Conservation (phyloP, 1,139 yeast species). For the Kurtzmaniella quercitrusa region DNA sequence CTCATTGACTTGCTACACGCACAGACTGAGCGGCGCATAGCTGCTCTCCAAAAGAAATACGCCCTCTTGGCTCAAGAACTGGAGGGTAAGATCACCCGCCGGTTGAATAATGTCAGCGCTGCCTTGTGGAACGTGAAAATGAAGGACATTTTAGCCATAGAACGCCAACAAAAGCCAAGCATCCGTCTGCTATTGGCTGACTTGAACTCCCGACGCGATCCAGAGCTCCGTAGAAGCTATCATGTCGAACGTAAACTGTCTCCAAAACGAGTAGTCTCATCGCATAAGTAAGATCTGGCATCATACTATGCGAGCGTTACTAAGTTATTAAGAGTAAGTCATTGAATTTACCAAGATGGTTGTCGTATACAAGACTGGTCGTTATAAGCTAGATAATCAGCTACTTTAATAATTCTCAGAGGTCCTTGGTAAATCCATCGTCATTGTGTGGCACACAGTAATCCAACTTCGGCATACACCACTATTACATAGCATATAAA, state of each 20-base stretch:
- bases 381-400: too few species aligned
- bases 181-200: constrained; percentile 26
- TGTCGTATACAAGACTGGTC: too few species aligned
- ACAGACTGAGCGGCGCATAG: constrained; percentile 17
- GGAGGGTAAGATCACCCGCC: constrained; percentile 27
- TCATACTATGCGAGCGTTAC: too few species aligned
- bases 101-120: constrained; percentile 39
- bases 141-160: constrained; percentile 38
- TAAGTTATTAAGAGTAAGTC: too few species aligned
- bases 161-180: constrained; percentile 35
- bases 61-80: constrained; percentile 14
- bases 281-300: background rate
- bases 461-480: too few species aligned
- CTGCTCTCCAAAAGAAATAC: constrained; percentile 14
- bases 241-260: background rate
- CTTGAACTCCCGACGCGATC: constrained; percentile 12
- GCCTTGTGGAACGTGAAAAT: constrained; percentile 36
- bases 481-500: too few species aligned
- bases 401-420: too few species aligned
- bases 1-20: constrained; percentile 23
- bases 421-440: too few species aligned
- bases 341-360: too few species aligned
- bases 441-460: too few species aligned
- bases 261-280: background rate
- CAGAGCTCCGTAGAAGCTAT: background rate